A percentile compares a stretch with the other conserved stretches of the same genome.
phyloP scores from a whole-genome alignment of 257 asterid genomes.

The Ilex aquifolium region DNA sequence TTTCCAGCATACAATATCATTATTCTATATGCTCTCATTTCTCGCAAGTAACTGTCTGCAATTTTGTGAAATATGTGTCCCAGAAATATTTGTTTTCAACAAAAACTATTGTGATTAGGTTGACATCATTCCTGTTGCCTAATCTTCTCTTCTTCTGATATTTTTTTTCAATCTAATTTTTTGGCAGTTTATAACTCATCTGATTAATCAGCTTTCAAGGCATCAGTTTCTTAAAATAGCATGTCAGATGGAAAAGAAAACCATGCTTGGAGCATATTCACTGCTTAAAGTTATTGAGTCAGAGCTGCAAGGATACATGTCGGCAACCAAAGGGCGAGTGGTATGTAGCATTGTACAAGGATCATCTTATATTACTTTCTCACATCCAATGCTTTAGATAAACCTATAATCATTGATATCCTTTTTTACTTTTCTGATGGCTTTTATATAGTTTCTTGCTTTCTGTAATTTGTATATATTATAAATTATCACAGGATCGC shows the following conservation, averaged over 20 bases:
- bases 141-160: background rate
- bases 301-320: conserved; percentile 89
- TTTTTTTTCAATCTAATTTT: background rate
- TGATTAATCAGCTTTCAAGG: conserved; percentile 76
- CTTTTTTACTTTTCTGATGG: background rate
- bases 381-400: background rate
- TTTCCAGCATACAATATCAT: too few relatives aligned
- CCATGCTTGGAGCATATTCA: conserved; percentile 90
- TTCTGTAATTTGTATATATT: conserved; percentile 12
- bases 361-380: conserved; percentile 2
- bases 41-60: background rate
- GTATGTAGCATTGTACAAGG: conserved; percentile 34
- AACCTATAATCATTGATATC: background rate
- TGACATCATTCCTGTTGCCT: background rate
- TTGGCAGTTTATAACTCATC: conserved; percentile 85
- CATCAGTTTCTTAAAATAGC: conserved; percentile 89
- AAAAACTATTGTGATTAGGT: background rate
- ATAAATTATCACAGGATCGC: conserved; percentile 47
- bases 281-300: conserved; percentile 85
- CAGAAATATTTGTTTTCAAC: too few relatives aligned
- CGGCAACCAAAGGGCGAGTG: conserved; percentile 88
- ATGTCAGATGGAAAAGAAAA: conserved; percentile 91
- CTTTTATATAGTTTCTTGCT: background rate
- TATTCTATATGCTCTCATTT: too few relatives aligned
- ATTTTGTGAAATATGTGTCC: background rate